These are phyloP conservation scores for Sechiopsis laciniata DNA, from an alignment of 306 rosid genomes.

Conservation along the genomic window DNA sequence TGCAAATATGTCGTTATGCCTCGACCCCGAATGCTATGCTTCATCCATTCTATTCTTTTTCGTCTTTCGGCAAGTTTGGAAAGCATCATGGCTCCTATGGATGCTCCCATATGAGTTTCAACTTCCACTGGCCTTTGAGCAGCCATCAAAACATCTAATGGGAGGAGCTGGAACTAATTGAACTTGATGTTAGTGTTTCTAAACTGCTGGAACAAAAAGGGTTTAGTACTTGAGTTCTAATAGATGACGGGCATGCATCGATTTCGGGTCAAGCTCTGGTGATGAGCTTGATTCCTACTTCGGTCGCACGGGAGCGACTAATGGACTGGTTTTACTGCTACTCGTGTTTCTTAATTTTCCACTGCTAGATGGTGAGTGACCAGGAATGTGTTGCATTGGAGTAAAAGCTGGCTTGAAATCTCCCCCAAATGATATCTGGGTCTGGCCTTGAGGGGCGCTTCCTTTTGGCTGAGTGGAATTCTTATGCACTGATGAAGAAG, in stretches of 20 bases:
- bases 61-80: not conserved
- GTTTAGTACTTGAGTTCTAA: constrained; percentile 48
- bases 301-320: constrained; percentile 29
- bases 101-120: not conserved
- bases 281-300: constrained; percentile 37
- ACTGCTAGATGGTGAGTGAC: constrained; percentile 27
- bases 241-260: constrained; percentile 40
- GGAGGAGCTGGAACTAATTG: constrained; percentile 10
- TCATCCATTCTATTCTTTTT: not conserved
- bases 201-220: constrained; percentile 15
- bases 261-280: constrained; percentile 24
- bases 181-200: constrained; percentile 20
- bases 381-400: constrained; percentile 32
- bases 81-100: not conserved
- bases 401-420: constrained; percentile 33
- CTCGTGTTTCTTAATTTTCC: constrained; percentile 16
- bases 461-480: constrained; percentile 35
- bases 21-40: not conserved
- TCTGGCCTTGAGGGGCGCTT: constrained; percentile 43
- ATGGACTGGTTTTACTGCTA: constrained; percentile 23
- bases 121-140: not conserved
- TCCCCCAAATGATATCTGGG: constrained; percentile 63
- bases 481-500: constrained; percentile 13
- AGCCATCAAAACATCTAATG: constrained; percentile 5
- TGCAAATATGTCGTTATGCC: not conserved